Evolutionary conservation across 768 basidiomycete species (phyloP), one percentile per base, ranked within the genome.

Genomic region (Suillus sp.): DNA sequence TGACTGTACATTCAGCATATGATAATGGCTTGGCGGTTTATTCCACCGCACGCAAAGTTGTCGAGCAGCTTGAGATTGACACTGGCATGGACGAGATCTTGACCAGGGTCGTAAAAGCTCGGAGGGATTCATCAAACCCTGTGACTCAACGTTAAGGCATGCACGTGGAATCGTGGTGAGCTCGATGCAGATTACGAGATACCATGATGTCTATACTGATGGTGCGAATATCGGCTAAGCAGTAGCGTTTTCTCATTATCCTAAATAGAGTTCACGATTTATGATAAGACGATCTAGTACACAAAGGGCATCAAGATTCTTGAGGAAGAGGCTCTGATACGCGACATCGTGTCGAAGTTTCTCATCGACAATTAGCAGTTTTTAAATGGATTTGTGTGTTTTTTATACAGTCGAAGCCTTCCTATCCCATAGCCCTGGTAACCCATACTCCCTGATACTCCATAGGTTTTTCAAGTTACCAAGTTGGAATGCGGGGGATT

Each of bases 291-390:
- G 5, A 32, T 20, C 18, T 30, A 32, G 51, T 53, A 34, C 32
- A 34, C 8, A 53, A 53, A 53, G 11, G n/a, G 27, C 9, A 51
- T 51, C 70, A 77, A 66, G 72, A 70, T 35, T 38, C 25, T 25
- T 27, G 66, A 71, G 60, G 63, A 65, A 16, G 76, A 77, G 48
- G 80, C 81, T 76, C 78, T 75, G 10, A 53, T 53, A 53, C 51
- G 10, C 68, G 68, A 69, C n/a, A 64, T 73, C 42, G 77, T 84
- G 4, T 66, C 67, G 20, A 75, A 75, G 43, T 83, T 79, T 65
- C 70, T 84, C 37, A 66, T 83, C 4, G 77, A 78, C 10, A 38
- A 48, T 48, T 14, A 27, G 47, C 47, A 25, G 9, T 53, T 32
- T 20, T n/a, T n/a, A n/a, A n/a, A n/a, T n/a, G n/a, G n/a, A n/a